Conservation (phyloP, 129 eudicot genomes). For the Heracleum sosnowskyi region DNA sequence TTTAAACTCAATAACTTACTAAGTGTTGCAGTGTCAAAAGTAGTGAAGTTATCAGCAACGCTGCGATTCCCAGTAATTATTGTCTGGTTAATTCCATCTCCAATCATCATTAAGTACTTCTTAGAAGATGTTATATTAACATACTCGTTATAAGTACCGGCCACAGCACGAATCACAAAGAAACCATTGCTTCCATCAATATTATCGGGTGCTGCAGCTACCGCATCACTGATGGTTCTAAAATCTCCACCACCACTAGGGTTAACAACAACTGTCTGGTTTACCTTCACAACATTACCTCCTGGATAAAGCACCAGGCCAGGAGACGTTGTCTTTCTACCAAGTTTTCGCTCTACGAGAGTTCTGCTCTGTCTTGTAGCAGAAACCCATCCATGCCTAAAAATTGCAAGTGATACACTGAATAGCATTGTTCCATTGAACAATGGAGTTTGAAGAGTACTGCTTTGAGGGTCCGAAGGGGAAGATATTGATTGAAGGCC, state of each 20-base stretch:
- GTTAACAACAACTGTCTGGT: neutral
- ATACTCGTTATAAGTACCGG: constrained; percentile 4
- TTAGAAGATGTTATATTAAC: neutral
- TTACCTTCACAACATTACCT: neutral
- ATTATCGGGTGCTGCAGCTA: constrained; percentile 1
- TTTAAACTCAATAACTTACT: neutral
- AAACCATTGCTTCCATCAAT: neutral
- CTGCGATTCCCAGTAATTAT: constrained; percentile 10
- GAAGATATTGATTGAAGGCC: neutral
- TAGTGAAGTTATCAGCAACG: neutral
- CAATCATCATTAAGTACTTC: constrained; percentile 6
- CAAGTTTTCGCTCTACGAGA: neutral
- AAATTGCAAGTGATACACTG: constrained; percentile 5
- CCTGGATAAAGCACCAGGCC: neutral
- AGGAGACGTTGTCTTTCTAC: neutral
- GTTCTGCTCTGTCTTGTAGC: neutral
- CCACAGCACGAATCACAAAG: neutral
- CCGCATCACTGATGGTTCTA: neutral
- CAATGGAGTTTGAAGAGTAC: neutral
- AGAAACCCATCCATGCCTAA: constrained; percentile 2
- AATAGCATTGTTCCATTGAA: neutral
- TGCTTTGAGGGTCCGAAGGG: neutral
- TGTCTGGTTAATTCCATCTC: constrained; percentile 4
- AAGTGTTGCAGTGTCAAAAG: constrained; percentile 4
- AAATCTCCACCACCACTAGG: neutral